Conservation (phyloP, 192 early-diverging fungal genomes). For the Kappamyces sp. region DNA sequence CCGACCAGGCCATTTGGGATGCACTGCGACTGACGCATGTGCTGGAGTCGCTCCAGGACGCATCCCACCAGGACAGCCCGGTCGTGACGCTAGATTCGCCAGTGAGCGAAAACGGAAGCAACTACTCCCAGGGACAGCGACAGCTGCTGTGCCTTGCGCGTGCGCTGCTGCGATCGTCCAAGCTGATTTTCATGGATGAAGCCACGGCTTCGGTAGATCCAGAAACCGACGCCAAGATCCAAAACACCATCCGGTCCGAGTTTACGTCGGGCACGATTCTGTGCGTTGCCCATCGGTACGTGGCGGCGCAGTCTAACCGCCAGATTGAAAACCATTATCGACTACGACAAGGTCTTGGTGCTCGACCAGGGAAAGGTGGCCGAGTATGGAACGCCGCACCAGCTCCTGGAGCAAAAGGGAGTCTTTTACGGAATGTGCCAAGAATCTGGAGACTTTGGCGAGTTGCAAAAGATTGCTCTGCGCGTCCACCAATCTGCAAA, state of each 20-base stretch:
- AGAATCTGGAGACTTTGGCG: conserved; percentile 39
- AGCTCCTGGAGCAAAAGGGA: conserved; percentile 50
- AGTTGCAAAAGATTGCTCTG: conserved; percentile 15
- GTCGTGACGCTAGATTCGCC: conserved; percentile 19
- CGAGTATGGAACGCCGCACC: conserved; percentile 74
- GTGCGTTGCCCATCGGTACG: conserved; percentile 78
- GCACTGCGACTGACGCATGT: conserved; percentile 65
- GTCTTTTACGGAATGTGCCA: conserved; percentile 56
- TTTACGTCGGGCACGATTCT: conserved; percentile 66
- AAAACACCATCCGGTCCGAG: conserved; percentile 66
- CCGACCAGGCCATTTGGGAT: conserved; percentile 26
- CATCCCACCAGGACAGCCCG: conserved; percentile 3
- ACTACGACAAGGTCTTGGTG: conserved; percentile 73
- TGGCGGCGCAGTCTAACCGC: conserved; percentile 65
- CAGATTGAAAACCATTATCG: conserved; percentile 60
- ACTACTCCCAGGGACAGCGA: conserved; percentile 46
- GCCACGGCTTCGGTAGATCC: conserved; percentile 60
- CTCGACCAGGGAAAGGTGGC: conserved; percentile 68
- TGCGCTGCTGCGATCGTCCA: conserved; percentile 22
- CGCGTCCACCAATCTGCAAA: too few species aligned
- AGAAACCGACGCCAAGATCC: conserved; percentile 59
- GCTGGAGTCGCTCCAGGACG: conserved; percentile 43
- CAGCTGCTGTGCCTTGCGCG: conserved; percentile 48
- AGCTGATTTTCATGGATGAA: conserved; percentile 29
- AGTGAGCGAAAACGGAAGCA: conserved; percentile 33